Conservation (phyloP, 768 basidiomycete genomes). For the Kwoniella sp. region DNA sequence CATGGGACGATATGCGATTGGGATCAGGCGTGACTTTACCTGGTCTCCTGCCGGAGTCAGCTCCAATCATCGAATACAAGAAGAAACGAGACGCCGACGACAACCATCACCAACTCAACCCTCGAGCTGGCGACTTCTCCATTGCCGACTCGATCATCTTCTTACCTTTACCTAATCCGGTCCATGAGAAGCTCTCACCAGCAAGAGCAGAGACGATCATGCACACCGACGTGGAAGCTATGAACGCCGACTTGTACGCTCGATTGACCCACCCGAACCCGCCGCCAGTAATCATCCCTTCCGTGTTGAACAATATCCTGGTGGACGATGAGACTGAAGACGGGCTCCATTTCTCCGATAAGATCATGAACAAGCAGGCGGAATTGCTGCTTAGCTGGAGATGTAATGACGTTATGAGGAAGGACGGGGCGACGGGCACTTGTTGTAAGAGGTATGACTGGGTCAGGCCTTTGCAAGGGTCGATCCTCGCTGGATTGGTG, state of each 20-base stretch:
- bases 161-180: conserved; percentile 73
- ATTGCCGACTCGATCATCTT: conserved; percentile 75
- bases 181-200: conserved; percentile 66
- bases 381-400: conserved; percentile 75
- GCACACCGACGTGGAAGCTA: conserved; percentile 78
- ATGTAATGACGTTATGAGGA: conserved; percentile 66
- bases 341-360: conserved; percentile 76
- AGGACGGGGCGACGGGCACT: conserved; percentile 62
- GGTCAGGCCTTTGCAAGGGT: conserved; percentile 59
- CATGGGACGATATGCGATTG: conserved; percentile 43
- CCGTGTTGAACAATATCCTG: conserved; percentile 79
- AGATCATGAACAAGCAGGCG: conserved; percentile 69
- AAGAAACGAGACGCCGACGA: conserved; percentile 2
- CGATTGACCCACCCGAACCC: conserved; percentile 60
- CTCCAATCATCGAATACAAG: conserved; percentile 8
- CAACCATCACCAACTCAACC: neutral
- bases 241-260: conserved; percentile 83
- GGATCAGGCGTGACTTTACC: conserved; percentile 33
- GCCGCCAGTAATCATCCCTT: conserved; percentile 64
- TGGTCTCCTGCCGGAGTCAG: conserved; percentile 24
- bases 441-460: conserved; percentile 78
- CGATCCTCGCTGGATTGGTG: conserved; percentile 45
- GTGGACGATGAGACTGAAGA: conserved; percentile 75
- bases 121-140: conserved; percentile 23
- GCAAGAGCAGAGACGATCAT: conserved; percentile 71